phyloP scores from a whole-genome alignment of 192 early-diverging fungal genomes.

The Coemansia nantahalensis region DNA sequence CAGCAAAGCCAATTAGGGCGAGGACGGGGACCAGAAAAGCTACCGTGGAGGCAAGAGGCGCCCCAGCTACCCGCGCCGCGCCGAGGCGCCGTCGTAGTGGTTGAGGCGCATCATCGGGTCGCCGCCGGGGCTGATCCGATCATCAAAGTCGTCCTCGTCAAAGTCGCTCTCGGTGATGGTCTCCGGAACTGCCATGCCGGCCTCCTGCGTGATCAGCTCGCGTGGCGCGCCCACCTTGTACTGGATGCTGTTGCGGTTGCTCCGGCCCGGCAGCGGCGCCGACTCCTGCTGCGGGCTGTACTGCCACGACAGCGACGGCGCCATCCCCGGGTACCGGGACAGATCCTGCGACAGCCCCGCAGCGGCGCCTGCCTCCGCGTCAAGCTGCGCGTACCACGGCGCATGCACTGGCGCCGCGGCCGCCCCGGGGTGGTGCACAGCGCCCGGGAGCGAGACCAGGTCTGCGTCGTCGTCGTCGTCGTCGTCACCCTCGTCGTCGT shows the following conservation, averaged over 20 bases:
- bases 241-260: slow-evolving; percentile 54
- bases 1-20: too few species aligned
- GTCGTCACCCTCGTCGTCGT: not conserved
- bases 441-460: slow-evolving; percentile 3
- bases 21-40: too few species aligned
- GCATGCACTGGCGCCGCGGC: slow-evolving; percentile 3
- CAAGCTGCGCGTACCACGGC: slow-evolving; percentile 27
- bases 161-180: slow-evolving; percentile 36
- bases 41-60: too few species aligned
- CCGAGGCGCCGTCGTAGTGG: slow-evolving; percentile 12
- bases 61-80: not conserved
- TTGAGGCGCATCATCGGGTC: slow-evolving; percentile 40
- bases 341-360: slow-evolving; percentile 24
- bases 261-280: slow-evolving; percentile 16
- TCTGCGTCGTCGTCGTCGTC: not conserved
- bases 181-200: slow-evolving; percentile 34
- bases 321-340: slow-evolving; percentile 37
- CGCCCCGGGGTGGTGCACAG: slow-evolving; percentile 1
- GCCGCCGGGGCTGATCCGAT: slow-evolving; percentile 17
- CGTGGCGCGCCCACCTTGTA: slow-evolving; percentile 51
- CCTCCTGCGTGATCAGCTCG: slow-evolving; percentile 48
- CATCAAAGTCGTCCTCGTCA: slow-evolving; percentile 27
- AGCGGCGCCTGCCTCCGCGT: slow-evolving; percentile 11
- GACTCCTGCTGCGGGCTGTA: slow-evolving; percentile 12
- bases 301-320: slow-evolving; percentile 3